These are phyloP conservation scores for Colletotrichum nymphaeae DNA, from an alignment of 2,329 filamentous ascomycete genomes.

Conservation along the genomic window DNA sequence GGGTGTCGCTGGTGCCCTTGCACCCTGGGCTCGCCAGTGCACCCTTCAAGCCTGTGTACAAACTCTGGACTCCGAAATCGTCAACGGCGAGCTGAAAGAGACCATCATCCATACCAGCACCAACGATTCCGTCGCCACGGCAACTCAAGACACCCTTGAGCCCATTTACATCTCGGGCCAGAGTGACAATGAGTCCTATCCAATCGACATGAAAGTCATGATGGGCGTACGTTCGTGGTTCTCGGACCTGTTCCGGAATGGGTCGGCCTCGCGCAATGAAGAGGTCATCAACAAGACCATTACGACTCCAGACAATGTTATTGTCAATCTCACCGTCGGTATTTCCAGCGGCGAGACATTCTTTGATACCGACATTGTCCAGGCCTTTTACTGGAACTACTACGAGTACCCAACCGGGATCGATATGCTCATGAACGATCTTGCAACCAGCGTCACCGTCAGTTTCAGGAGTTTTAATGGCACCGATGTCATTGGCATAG, in stretches of 20 bases:
- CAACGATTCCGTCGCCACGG: conserved; percentile 42
- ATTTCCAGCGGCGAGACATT: conserved; percentile 46
- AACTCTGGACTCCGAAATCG: conserved; percentile 40
- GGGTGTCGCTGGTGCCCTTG: conserved; percentile 38
- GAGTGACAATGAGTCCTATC: conserved; percentile 36
- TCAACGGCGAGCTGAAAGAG: conserved; percentile 43
- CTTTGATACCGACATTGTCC: conserved; percentile 50
- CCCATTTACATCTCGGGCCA: conserved; percentile 38
- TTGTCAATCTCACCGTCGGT: conserved; percentile 47
- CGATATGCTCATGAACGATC: conserved; percentile 47
- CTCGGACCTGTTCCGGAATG: conserved; percentile 42
- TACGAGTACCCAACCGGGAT: conserved; percentile 48
- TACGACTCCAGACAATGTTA: conserved; percentile 39
- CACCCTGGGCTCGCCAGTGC: conserved; percentile 47
- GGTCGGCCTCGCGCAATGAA: conserved; percentile 42
- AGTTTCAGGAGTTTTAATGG: conserved; percentile 45
- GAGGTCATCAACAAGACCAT: conserved; percentile 42
- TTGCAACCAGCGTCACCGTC: conserved; percentile 48
- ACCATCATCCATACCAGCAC: conserved; percentile 35
- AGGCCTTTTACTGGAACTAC: conserved; percentile 54
- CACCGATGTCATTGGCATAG: conserved; percentile 42
- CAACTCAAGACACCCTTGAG: conserved; percentile 19
- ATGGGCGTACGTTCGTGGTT: conserved; percentile 47
- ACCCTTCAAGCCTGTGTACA: conserved; percentile 44
- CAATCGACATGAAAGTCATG: conserved; percentile 43